These are phyloP conservation scores for Sclerotinia subarctica DNA, from an alignment of 2,329 filamentous ascomycete species.

Conservation along the genomic window DNA sequence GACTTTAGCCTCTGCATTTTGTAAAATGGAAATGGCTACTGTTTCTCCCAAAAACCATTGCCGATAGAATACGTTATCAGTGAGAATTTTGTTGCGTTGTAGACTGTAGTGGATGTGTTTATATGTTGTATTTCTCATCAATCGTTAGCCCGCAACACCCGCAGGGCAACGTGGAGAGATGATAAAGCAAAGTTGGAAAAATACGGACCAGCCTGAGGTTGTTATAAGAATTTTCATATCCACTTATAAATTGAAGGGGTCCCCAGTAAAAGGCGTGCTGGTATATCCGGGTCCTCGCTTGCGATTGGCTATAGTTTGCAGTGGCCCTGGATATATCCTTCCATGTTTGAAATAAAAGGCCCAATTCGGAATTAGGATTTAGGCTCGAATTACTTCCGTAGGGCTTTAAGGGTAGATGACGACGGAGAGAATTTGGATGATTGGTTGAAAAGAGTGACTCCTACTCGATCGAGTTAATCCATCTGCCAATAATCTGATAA, in stretches of 20 bases:
- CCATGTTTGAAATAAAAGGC: background rate
- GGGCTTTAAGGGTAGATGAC: too few relatives aligned
- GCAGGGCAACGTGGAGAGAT: background rate
- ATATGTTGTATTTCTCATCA: slow-evolving; percentile 11
- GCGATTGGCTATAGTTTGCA: background rate
- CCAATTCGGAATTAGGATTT: too few relatives aligned
- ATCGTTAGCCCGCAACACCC: background rate
- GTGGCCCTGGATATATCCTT: background rate
- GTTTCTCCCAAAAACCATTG: background rate
- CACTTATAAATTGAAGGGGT: background rate
- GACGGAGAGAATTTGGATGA: too few relatives aligned
- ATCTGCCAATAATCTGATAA: background rate
- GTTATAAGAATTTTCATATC: slow-evolving; percentile 6
- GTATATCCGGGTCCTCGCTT: background rate
- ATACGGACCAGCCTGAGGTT: background rate
- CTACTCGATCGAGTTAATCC: background rate
- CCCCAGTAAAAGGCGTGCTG: background rate
- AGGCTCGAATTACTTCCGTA: background rate
- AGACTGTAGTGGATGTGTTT: too few relatives aligned
- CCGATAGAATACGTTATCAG: background rate
- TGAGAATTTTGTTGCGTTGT: background rate
- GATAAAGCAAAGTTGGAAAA: slow-evolving; percentile 1
- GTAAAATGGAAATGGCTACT: background rate
- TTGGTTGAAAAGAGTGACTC: background rate
- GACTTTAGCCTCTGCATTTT: background rate